Evolutionary conservation across 805 yeast species (phyloP), one percentile per base, ranked within the genome.

Genomic region (Metschnikowia lunata): DNA sequence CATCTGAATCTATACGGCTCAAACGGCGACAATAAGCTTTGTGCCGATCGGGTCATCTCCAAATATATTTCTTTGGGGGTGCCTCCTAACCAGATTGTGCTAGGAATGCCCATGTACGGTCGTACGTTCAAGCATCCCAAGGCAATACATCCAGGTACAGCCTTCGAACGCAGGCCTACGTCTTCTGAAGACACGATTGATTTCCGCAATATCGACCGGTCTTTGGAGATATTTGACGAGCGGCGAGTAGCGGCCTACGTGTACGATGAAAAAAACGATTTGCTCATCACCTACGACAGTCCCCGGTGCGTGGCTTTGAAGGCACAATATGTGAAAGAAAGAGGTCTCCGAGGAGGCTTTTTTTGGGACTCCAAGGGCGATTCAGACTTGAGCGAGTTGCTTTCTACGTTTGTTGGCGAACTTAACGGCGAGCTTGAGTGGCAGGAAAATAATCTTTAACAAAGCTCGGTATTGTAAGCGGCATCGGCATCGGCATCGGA

Each of bases 331-430:
- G 79, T 84, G 7, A 54, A 50, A 33, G 52, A 62, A 15, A 61
- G 66, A 7, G 57, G 67, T 0, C 64, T 89, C 8, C 95, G 83
- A 0, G 98, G 99, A 0, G 96, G 86, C 0, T 82, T 93, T 79
- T 90, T 87, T 83, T 91, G 98, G 98, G 97, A 91, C 56, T 83
- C 96, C 0, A 75, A 83, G 45, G 96, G 96, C 2, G 96, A 88
- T 56, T 55, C 63, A 2, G 38, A 30, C 32, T 55, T 68, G 30
- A 47, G 59, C n/a, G 65, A 63, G 4, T 82, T 78, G 63, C 74
- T 76, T 23, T 60, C 65, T 37, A 69, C 67, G 39, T 39, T 52
- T 27, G 44, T 43, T 28, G 33, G 30, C 26, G 43, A 26, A 27
- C 49, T 51, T n/a, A 30, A 29, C 23, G 35, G n/a, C 10, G 31